Evolutionary conservation across 495 filamentous ascomycete genomes (phyloP), one percentile per base, ranked within the genome.

Genomic region (Tuber melanosporum): DNA sequence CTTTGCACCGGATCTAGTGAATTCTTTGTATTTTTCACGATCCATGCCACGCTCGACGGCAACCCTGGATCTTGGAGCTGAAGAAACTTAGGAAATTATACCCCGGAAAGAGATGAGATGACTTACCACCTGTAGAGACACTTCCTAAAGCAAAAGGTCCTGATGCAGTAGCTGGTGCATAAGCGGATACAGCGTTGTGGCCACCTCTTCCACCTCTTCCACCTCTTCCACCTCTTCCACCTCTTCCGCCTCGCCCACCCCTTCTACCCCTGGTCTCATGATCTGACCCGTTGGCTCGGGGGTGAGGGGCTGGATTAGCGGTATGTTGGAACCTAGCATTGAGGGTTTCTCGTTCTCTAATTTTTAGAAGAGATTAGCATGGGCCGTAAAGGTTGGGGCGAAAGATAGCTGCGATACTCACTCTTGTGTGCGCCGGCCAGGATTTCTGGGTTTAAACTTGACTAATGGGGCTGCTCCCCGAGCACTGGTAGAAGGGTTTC

Each of bases 81-180:
- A 17, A 71, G 70, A 72, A 49, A 45, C 47, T 70, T 69, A 57
- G 9, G 41, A 36, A 36, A 20, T 7, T 47, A 71, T 66, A 80
- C 70, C 39, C 62, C 36, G 36, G 26, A 8, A 19, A n/a, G 22
- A 45, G 42, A 20, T 19, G 19, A 42, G 66, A 69, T 71, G 71
- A 71, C 43, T 72, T 15, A 73, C 76, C 78, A 45, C 52, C 76
- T 20, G 74, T 73, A 39, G 76, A 79, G 44, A 83, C 62, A 72
- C 76, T 80, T 2, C 82, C 82, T 20, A 82, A 70, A 17, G 82
- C 78, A 36, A 83, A 83, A 4, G 82, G 80, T 9, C 78, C 80
- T 46, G 76, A 79, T 14, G 81, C 81, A 36, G 72, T 71, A 9
- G 74, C 69, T 69, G 74, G 57, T 19, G 47, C 49, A 19, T 39